These are phyloP conservation scores for Colletotrichum coccodes DNA, from an alignment of 2,329 filamentous ascomycete species.

Conservation along the genomic window DNA sequence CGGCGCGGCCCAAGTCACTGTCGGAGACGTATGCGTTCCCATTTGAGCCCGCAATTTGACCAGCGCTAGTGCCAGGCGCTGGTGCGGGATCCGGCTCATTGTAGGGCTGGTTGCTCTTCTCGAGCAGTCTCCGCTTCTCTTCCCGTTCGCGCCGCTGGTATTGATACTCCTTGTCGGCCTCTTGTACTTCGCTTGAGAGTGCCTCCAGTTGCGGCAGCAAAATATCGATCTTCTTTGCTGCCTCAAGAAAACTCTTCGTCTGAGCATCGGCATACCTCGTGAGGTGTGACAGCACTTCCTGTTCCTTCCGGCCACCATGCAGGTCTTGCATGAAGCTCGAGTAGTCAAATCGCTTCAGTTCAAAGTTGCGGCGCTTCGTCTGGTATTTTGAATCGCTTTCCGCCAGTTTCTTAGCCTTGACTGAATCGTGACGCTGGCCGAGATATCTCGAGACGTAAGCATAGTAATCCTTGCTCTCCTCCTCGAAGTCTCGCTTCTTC, in stretches of 20 bases:
- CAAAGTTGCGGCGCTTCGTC: constrained; percentile 90
- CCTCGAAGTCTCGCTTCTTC: constrained; percentile 98
- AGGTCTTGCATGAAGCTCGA: constrained; percentile 99
- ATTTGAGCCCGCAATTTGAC: constrained; percentile 48
- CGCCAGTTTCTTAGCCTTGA: constrained; percentile 96
- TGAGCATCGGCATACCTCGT: constrained; percentile 95
- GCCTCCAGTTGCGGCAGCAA: constrained; percentile 92
- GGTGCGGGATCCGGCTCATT: constrained; percentile 73
- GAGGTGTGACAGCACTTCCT: constrained; percentile 93
- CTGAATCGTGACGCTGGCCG: constrained; percentile 93
- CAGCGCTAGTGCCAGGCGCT: constrained; percentile 46
- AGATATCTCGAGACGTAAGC: constrained; percentile 94
- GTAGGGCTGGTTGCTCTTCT: constrained; percentile 84
- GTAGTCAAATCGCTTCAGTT: constrained; percentile 97
- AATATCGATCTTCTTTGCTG: constrained; percentile 87
- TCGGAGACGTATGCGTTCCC: constrained; percentile 67
- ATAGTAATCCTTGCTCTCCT: constrained; percentile 99
- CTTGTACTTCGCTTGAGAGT: constrained; percentile 85
- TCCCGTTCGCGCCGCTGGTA: constrained; percentile 95
- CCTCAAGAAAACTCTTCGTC: constrained; percentile 81
- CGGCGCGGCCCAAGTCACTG: constrained; percentile 75
- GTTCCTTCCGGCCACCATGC: constrained; percentile 98
- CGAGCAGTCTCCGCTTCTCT: constrained; percentile 88
- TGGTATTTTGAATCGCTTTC: constrained; percentile 98
- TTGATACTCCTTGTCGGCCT: constrained; percentile 96